phyloP scores from a whole-genome alignment of 139 green algal genomes.

The Ettlia oleoabundans region DNA sequence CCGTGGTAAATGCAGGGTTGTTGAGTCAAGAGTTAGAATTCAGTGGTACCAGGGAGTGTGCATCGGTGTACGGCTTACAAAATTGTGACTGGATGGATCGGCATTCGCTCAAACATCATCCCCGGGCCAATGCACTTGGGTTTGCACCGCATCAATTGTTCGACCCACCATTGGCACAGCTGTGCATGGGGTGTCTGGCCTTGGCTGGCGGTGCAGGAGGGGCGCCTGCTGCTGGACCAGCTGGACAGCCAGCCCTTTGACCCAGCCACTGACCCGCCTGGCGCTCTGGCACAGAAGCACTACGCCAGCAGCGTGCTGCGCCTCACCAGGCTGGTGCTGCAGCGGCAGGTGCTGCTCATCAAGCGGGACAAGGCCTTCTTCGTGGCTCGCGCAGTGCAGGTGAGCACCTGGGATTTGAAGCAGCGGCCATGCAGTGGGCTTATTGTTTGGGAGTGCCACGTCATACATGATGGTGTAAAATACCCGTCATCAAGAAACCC shows the following conservation, averaged over 20 bases:
- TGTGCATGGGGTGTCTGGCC: too few species aligned
- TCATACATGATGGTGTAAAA: too few species aligned
- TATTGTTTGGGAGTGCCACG: too few species aligned
- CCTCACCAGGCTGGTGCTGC: slow-evolving; percentile 6
- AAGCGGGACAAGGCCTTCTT: slow-evolving; percentile 16
- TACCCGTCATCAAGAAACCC: too few species aligned
- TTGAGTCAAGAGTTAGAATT: too few species aligned
- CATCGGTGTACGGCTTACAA: not conserved
- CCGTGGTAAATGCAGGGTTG: not conserved
- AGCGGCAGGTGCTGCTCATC: slow-evolving; percentile 19
- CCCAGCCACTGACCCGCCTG: not conserved
- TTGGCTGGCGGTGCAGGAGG: not conserved
- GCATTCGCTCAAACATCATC: not conserved
- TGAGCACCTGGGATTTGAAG: too few species aligned
- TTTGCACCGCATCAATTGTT: too few species aligned
- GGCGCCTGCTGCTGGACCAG: slow-evolving; percentile 3
- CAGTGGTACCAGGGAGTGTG: too few species aligned
- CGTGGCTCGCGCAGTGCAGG: slow-evolving; percentile 15
- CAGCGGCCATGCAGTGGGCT: too few species aligned
- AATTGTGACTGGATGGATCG: not conserved
- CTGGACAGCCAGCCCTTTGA: slow-evolving; percentile 28
- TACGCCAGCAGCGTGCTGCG: not conserved
- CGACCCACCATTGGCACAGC: too few species aligned
- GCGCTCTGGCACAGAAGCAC: not conserved
- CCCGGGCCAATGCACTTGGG: too few species aligned